A percentile compares a stretch with the other conserved stretches of the same genome.
These are phyloP conservation scores for Thraustochytrium sp. DNA, from an alignment of 352 stramenopile genomes.

Conservation along the genomic window DNA sequence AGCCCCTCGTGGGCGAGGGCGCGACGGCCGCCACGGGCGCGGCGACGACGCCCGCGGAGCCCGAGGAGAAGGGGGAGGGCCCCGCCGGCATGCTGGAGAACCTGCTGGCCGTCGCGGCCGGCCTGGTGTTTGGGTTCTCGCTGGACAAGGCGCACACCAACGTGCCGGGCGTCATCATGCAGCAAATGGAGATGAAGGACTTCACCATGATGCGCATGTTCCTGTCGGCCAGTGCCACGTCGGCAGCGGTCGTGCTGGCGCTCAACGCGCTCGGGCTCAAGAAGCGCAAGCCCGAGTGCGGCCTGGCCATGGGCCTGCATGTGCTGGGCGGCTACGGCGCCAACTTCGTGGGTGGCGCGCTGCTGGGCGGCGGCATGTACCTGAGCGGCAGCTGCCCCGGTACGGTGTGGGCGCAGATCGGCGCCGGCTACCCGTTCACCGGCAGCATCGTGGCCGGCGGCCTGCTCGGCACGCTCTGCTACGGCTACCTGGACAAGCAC, in stretches of 20 bases:
- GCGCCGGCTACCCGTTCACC: slow-evolving; percentile 3
- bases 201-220: slow-evolving; percentile 45
- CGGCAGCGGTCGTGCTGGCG: neutral
- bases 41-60: too few species aligned
- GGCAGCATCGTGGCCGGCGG: neutral
- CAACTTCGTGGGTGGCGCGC: slow-evolving; percentile 4
- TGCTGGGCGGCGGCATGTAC: slow-evolving; percentile 22
- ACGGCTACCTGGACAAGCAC: slow-evolving; percentile 24
- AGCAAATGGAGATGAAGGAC: slow-evolving; percentile 16
- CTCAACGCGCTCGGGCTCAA: slow-evolving; percentile 24
- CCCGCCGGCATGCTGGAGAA: neutral
- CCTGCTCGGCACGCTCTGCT: neutral
- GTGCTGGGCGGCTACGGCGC: neutral
- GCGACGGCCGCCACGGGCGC: neutral
- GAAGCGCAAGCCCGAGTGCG: neutral
- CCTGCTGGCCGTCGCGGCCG: neutral
- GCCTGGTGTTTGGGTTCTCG: slow-evolving; percentile 1
- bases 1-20: too few species aligned
- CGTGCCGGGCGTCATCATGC: slow-evolving; percentile 2
- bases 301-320: neutral
- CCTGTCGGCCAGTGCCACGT: neutral
- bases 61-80: neutral
- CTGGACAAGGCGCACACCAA: slow-evolving; percentile 40
- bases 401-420: slow-evolving; percentile 33
- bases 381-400: slow-evolving; percentile 14